These are phyloP conservation scores for Chaetomium sp. DNA, from an alignment of 2,329 filamentous ascomycete species.

Conservation along the genomic window DNA sequence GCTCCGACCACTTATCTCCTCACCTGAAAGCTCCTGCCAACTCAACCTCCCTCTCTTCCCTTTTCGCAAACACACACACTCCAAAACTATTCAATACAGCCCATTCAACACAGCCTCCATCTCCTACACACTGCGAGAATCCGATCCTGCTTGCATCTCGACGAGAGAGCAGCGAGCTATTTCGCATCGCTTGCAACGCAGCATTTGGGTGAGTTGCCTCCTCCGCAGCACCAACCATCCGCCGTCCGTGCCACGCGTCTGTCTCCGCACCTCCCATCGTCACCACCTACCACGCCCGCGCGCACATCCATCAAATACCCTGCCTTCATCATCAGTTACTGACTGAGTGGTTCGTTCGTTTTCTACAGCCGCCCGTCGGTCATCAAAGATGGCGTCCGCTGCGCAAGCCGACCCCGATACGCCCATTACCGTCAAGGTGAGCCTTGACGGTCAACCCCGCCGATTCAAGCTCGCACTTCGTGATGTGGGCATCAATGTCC, in stretches of 20 bases:
- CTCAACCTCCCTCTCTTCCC: slow-evolving; percentile 8
- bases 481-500: slow-evolving; percentile 72
- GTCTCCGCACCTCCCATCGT: slow-evolving; percentile 16
- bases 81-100: not conserved
- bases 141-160: slow-evolving; percentile 1
- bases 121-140: not conserved
- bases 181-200: slow-evolving; percentile 18
- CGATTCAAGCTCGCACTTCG: slow-evolving; percentile 88
- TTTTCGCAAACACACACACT: slow-evolving; percentile 17
- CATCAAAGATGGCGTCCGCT: slow-evolving; percentile 43
- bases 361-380: slow-evolving; percentile 4
- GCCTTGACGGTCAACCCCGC: slow-evolving; percentile 72
- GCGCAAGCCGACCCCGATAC: slow-evolving; percentile 59
- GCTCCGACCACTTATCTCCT: slow-evolving; percentile 18
- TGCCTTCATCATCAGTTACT: not conserved
- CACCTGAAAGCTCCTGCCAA: not conserved
- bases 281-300: slow-evolving; percentile 16
- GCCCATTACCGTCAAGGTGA: slow-evolving; percentile 82
- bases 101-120: not conserved
- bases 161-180: slow-evolving; percentile 7
- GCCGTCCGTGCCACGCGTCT: slow-evolving; percentile 23
- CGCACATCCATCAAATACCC: slow-evolving; percentile 5
- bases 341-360: slow-evolving; percentile 8
- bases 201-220: slow-evolving; percentile 18
- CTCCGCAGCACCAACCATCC: slow-evolving; percentile 20